Evolutionary conservation across 2,329 filamentous ascomycete genomes (phyloP), one percentile per base, ranked within the genome.

Genomic region (Colletotrichum coccodes): DNA sequence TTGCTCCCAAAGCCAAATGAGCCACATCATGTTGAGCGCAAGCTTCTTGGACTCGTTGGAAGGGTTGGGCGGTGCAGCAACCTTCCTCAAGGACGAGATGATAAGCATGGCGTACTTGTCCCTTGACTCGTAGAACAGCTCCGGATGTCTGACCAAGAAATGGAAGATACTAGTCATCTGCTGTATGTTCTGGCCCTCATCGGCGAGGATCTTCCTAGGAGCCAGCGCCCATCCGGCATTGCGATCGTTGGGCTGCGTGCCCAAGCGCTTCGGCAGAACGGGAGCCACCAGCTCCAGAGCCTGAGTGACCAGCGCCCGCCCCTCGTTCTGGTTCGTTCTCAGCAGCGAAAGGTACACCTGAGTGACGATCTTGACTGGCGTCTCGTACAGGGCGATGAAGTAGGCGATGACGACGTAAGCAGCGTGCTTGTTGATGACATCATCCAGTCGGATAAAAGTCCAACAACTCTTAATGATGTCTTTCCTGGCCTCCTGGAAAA

Each of bases 391-490:
- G 0, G 94, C 94, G 74, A 99, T 98, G 82, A 99, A 99, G 80
- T 98, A 99, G 3, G 94, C 94, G 70, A 99, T 97, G 6, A 99
- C 90, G 6, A 98, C 95, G 75, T 99, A 99, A 3, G 96, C 95
- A 0, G 95, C 96, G 78, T 98, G 96, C 80, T 99, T 99, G 84
- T 98, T 99, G 83, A 99, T 97, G 65, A 97, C 93, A 79, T 99
- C 96, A 76, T 99, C 97, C n/a, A 99, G 88, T 28, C 94, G 90
- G 75, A 99, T 99, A 77, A 97, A 98, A 21, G 95, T 97, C 96
- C 96, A 99, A 3, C 94, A 95, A 80, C 98, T 99, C 81, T 98
- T 98, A 76, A 99, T 99, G 71, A 99, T 95, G 72, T 99, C 96
- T 80, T 99, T 99, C 42, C 97, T 91, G 3, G 94, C 91, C 75